Evolutionary conservation across 257 asterid genomes (phyloP).

Genomic region (Solanum sitiens): DNA sequence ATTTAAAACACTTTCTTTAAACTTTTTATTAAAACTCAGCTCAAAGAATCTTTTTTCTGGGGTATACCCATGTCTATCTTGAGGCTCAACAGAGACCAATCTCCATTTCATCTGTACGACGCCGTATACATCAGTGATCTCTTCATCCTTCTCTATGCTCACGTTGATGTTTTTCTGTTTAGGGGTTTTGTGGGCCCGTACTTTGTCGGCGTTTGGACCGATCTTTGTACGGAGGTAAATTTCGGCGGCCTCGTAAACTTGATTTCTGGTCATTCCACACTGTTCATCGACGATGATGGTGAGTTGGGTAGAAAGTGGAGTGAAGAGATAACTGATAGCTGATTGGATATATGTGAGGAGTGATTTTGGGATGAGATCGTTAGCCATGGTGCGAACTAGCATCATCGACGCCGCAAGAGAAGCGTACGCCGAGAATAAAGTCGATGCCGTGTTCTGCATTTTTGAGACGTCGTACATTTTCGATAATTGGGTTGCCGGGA

Average conservation of each 20-base stretch:
- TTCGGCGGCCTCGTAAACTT: slow-evolving; percentile 63
- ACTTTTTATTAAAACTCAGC: slow-evolving; percentile 38
- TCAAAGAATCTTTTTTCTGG: slow-evolving; percentile 52
- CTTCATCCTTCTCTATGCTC: slow-evolving; percentile 45
- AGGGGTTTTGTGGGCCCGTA: slow-evolving; percentile 37
- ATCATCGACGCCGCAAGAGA: slow-evolving; percentile 59
- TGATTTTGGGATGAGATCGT: slow-evolving; percentile 44
- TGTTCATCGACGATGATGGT: slow-evolving; percentile 65
- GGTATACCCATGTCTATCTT: not conserved
- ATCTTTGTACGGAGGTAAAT: slow-evolving; percentile 47
- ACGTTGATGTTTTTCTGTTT: slow-evolving; percentile 38
- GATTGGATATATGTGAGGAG: slow-evolving; percentile 18
- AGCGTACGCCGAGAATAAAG: slow-evolving; percentile 72
- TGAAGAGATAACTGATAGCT: slow-evolving; percentile 17
- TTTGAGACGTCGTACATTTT: slow-evolving; percentile 27
- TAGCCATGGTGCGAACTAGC: slow-evolving; percentile 54
- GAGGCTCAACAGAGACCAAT: slow-evolving; percentile 36
- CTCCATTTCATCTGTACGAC: slow-evolving; percentile 40
- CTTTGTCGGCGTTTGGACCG: slow-evolving; percentile 35
- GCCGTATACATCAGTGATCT: slow-evolving; percentile 20
- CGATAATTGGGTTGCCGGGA: not conserved
- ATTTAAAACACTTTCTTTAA: slow-evolving; percentile 20
- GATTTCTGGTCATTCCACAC: slow-evolving; percentile 44
- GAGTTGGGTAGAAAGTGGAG: slow-evolving; percentile 12
- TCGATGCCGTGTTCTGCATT: slow-evolving; percentile 43